A percentile compares a stretch with the other conserved stretches of the same genome.
Evolutionary conservation across 2,329 filamentous ascomycete species (phyloP).

Genomic region (Apiospora koreana): DNA sequence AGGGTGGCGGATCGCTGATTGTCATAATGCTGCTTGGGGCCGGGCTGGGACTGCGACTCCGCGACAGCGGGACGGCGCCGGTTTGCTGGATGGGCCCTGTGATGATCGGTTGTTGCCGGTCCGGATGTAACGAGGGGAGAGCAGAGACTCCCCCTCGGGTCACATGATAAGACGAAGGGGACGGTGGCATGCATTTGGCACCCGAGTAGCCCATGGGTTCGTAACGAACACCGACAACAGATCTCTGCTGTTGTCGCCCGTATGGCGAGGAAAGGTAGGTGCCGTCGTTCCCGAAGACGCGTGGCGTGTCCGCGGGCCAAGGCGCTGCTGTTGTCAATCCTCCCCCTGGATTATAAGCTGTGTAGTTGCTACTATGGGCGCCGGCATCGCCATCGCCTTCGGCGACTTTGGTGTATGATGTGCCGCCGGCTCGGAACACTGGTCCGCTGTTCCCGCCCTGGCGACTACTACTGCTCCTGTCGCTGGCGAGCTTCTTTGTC

Average conservation of each 20-base stretch:
- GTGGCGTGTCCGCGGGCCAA: background rate
- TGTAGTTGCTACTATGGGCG: background rate
- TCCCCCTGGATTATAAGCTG: background rate
- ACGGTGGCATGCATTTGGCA: background rate
- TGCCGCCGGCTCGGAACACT: background rate
- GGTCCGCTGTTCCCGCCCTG: background rate
- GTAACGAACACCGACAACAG: background rate
- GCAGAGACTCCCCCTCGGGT: background rate
- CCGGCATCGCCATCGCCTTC: slow-evolving; percentile 7
- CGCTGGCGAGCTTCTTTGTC: background rate
- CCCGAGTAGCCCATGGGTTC: slow-evolving; percentile 13
- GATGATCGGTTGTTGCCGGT: slow-evolving; percentile 11
- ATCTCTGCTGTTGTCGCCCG: background rate
- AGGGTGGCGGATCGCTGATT: background rate
- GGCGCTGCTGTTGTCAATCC: background rate
- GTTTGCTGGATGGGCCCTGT: slow-evolving; percentile 13
- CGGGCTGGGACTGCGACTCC: slow-evolving; percentile 8
- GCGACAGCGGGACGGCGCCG: slow-evolving; percentile 10
- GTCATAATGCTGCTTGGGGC: slow-evolving; percentile 10
- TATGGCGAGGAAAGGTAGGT: background rate
- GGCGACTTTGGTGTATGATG: slow-evolving; percentile 13
- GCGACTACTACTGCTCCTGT: background rate
- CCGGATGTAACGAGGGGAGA: background rate
- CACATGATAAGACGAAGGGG: background rate
- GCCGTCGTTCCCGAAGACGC: background rate